Conservation (phyloP, 805 yeast genomes). For the Allodekkera sacchari region DNA sequence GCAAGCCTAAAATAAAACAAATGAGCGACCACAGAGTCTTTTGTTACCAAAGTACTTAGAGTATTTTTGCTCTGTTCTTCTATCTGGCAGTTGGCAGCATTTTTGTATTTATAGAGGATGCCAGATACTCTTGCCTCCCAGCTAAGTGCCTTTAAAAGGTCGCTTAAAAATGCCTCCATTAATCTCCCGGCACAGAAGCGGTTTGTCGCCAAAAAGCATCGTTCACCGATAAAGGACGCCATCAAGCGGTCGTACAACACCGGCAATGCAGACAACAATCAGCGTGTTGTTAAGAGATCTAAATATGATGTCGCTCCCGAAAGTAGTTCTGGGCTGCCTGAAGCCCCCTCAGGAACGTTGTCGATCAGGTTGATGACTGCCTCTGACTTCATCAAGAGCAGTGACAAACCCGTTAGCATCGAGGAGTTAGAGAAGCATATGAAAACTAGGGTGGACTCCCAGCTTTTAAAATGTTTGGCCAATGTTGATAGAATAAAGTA, state of each 20-base stretch:
- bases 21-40: no score
- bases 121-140: conserved; percentile 29
- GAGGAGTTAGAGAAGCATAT: conserved; percentile 60
- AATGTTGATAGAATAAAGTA: conserved; percentile 72
- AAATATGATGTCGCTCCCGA: no score
- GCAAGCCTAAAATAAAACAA: no score
- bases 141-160: conserved; percentile 56
- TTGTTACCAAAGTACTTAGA: no score
- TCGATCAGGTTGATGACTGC: conserved; percentile 87
- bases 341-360: conserved; percentile 4
- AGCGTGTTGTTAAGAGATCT: conserved; percentile 12
- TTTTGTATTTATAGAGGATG: conserved; percentile 10
- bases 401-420: conserved; percentile 63
- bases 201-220: conserved; percentile 12
- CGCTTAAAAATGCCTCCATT: conserved; percentile 47
- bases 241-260: conserved; percentile 8
- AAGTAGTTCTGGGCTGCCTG: not conserved
- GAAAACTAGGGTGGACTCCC: conserved; percentile 49
- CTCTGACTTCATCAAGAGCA: conserved; percentile 73
- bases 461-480: conserved; percentile 61
- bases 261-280: conserved; percentile 6
- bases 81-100: not conserved
- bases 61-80: not conserved
- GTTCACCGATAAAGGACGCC: conserved; percentile 3
- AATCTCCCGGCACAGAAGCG: conserved; percentile 34